Conservation (phyloP, 192 early-diverging fungal genomes). For the Backusella psychrophila region DNA sequence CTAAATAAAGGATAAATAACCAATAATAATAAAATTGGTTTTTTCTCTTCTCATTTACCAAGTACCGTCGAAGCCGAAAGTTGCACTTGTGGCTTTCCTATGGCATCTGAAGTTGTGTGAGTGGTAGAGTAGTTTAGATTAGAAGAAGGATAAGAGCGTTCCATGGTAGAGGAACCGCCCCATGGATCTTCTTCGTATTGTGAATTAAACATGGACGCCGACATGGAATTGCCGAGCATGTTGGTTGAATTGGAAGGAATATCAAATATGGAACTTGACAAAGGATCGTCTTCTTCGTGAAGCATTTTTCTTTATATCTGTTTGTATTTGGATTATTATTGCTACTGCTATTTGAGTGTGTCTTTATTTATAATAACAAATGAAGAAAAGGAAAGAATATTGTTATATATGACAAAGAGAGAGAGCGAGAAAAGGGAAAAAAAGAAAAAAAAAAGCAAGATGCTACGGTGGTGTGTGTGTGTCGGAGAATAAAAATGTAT, state of each 20-base stretch:
- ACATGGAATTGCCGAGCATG: slow-evolving; percentile 13
- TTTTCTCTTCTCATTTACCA: not conserved
- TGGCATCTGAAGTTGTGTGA: not conserved
- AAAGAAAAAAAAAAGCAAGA: not conserved
- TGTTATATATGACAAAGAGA: not conserved
- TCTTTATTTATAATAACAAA: not conserved
- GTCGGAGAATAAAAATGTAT: not conserved
- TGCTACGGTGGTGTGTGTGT: not conserved
- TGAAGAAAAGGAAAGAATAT: not conserved
- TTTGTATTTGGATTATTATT: not conserved
- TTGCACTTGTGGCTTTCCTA: not conserved
- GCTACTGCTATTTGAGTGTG: not conserved
- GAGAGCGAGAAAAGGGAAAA: not conserved
- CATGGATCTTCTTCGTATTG: slow-evolving; percentile 35
- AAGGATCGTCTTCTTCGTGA: slow-evolving; percentile 29
- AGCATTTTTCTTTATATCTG: slow-evolving; percentile 12
- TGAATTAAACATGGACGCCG: slow-evolving; percentile 25
- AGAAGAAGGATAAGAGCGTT: slow-evolving; percentile 16
- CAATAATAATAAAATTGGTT: not conserved
- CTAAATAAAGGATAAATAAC: slow-evolving; percentile 11
- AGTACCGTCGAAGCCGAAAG: not conserved
- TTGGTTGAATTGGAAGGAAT: slow-evolving; percentile 10
- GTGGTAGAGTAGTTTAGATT: slow-evolving; percentile 5
- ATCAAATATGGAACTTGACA: slow-evolving; percentile 30
- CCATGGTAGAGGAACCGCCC: slow-evolving; percentile 20